phyloP scores from a whole-genome alignment of 169 alveolate genomes.

The Ichthyophthirius multifiliis region DNA sequence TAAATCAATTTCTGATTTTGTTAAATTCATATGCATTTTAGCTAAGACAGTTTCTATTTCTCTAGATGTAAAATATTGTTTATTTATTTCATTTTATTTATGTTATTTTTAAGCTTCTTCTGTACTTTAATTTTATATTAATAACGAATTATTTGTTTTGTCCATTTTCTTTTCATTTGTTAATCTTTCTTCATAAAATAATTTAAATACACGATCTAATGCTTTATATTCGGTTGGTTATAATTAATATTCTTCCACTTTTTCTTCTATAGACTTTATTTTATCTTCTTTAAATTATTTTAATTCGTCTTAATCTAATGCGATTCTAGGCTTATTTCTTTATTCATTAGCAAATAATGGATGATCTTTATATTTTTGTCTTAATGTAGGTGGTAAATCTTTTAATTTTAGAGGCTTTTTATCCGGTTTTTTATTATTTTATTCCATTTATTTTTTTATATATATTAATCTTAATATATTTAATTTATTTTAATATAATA shows the following conservation, averaged over 20 bases:
- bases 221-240: conserved; percentile 37
- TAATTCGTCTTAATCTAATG: conserved; percentile 27
- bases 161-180: background rate
- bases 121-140: background rate
- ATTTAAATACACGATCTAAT: conserved; percentile 13
- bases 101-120: too few relatives aligned
- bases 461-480: background rate
- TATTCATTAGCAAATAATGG: background rate
- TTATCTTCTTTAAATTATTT: conserved; percentile 51
- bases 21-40: conserved; percentile 53
- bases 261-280: conserved; percentile 58
- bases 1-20: conserved; percentile 69
- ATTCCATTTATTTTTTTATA: background rate
- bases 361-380: background rate
- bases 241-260: conserved; percentile 49
- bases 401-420: background rate
- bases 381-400: background rate
- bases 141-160: background rate
- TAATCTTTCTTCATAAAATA: conserved; percentile 10
- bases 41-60: conserved; percentile 67
- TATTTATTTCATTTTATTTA: too few relatives aligned
- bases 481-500: background rate
- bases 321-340: conserved; percentile 1
- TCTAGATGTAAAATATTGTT: conserved; percentile 24
- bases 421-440: background rate